Evolutionary conservation across 345 rosid genomes (phyloP), one percentile per base, ranked within the genome.

Genomic region (Mangifera indica): DNA sequence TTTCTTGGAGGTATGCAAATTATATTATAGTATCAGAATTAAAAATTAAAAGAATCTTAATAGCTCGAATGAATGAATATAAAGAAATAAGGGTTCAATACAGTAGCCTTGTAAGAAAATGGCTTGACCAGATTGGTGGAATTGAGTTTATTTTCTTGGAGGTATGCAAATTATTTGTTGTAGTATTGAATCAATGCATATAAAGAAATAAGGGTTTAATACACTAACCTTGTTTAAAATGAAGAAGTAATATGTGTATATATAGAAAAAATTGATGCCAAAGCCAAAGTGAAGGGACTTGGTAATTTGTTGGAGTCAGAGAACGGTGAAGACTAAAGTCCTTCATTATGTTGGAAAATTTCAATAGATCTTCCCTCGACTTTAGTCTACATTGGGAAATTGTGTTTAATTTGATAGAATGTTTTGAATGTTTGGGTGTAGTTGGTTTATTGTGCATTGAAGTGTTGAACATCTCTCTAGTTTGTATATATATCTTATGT

Each of bases 41-140:
- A 45, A 17, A 22, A 18, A 11, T 9, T 62, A 49, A 48, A 20
- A 44, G 10, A 25, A 14, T 14, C 34, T 65, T 66, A 40, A 63
- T 64, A 69, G 34, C 72, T 69, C 57, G 18, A 62, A 51, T 56
- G 2, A 42, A 52, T 62, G 22, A 22, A 60, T 46, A 53, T 55
- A 24, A 45, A 57, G 40, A 63, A 69, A 66, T 45, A 59, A 59
- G 45, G 59, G 21, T 60, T 29, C 61, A 37, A 67, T 67, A 67
- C 42, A 1, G 42, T 37, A 37, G 7, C 10, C 42, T 7, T 37
- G 42, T 37, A 37, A 37, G 42, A 7, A 37, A 37, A 37, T 37
- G 42, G 84, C 83, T 91, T 83, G 96, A 92, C 73, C 91, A 91
- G 83, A 88, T 95, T 79, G 99, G 97, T 63, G 99, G 98, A 71